Percentiles rank a stretch among this genome's conserved stretches.
Conservation (phyloP, 495 filamentous ascomycete genomes). For the Jackrogersella minutella region DNA sequence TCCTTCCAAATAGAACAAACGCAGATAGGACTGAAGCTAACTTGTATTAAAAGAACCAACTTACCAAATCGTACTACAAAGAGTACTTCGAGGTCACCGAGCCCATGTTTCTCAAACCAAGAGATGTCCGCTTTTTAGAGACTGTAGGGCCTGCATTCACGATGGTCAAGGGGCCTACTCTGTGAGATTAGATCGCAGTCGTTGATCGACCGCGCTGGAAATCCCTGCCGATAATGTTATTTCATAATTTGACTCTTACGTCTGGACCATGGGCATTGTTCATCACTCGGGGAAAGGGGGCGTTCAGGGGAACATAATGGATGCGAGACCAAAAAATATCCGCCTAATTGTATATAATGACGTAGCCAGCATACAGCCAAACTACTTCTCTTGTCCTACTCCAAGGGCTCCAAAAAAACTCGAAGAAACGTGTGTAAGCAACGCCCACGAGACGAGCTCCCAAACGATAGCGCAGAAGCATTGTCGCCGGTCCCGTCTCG, state of each 20-base stretch:
- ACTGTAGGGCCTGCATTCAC: slow-evolving; percentile 47
- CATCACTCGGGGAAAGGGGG: slow-evolving; percentile 7
- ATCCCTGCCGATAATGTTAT: slow-evolving; percentile 10
- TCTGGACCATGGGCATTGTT: not conserved
- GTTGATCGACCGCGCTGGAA: not conserved
- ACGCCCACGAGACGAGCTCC: slow-evolving; percentile 61
- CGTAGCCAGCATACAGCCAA: slow-evolving; percentile 36
- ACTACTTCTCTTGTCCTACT: slow-evolving; percentile 20
- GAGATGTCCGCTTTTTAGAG: slow-evolving; percentile 51
- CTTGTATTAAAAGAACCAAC: slow-evolving; percentile 49
- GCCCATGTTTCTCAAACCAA: slow-evolving; percentile 58
- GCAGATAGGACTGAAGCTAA: slow-evolving; percentile 7
- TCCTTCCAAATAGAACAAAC: not conserved
- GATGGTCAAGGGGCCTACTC: slow-evolving; percentile 40
- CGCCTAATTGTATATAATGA: slow-evolving; percentile 37
- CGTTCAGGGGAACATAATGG: slow-evolving; percentile 9
- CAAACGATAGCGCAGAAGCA: slow-evolving; percentile 62
- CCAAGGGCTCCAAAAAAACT: slow-evolving; percentile 24
- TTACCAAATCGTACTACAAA: slow-evolving; percentile 60
- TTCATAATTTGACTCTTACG: slow-evolving; percentile 15
- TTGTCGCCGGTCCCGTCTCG: slow-evolving; percentile 60
- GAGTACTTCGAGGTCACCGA: slow-evolving; percentile 57
- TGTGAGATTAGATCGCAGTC: not conserved
- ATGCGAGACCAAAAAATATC: slow-evolving; percentile 16
- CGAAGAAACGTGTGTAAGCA: slow-evolving; percentile 49